These are phyloP conservation scores for Eimeria maxima DNA, from an alignment of 169 alveolate species.

Conservation along the genomic window DNA sequence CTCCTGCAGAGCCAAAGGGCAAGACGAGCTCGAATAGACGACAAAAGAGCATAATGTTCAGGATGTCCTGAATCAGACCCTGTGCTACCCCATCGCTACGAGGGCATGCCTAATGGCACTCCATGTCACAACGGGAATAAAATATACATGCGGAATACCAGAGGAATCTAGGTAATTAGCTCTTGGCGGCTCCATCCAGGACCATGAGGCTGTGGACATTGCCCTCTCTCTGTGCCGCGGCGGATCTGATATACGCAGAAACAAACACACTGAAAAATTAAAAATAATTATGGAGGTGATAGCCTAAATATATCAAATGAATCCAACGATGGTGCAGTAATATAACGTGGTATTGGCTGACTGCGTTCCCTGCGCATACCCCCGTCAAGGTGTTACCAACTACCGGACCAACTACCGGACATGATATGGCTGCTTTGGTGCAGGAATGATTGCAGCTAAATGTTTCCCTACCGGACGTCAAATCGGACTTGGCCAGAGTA, in stretches of 20 bases:
- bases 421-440: neutral
- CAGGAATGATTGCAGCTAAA: neutral
- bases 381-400: too few species aligned
- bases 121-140: neutral
- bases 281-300: neutral
- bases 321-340: neutral
- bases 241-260: constrained; percentile 79
- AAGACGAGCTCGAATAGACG: neutral
- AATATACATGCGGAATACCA: neutral
- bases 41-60: neutral
- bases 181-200: constrained; percentile 48
- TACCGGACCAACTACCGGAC: neutral
- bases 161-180: neutral
- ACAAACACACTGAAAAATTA: neutral
- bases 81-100: neutral
- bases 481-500: constrained; percentile 78
- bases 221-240: constrained; percentile 89
- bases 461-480: constrained; percentile 81
- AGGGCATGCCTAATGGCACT: neutral
- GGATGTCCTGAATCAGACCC: neutral
- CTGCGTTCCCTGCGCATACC: neutral
- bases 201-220: constrained; percentile 85
- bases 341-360: neutral
- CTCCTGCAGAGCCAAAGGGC: neutral
- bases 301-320: neutral